phyloP scores from a whole-genome alignment of 2,329 filamentous ascomycete species.

The Claviceps pazoutovae region DNA sequence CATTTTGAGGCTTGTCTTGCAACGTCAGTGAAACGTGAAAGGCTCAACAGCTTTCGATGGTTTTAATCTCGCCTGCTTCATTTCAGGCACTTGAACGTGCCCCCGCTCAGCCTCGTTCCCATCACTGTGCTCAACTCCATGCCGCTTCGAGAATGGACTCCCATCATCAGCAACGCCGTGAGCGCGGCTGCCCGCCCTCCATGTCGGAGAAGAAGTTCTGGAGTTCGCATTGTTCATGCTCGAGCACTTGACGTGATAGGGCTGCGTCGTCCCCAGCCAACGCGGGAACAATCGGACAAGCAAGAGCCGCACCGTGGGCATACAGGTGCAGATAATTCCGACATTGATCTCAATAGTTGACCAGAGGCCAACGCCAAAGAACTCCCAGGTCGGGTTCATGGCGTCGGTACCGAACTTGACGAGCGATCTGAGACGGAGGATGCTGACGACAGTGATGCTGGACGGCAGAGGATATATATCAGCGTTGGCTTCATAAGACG shows the following conservation, averaged over 20 bases:
- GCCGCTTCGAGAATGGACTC: no score
- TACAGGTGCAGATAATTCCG: constrained; percentile 11
- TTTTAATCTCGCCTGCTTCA: no score
- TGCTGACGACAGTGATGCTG: constrained; percentile 14
- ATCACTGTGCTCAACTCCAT: no score
- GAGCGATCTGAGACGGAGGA: constrained; percentile 11
- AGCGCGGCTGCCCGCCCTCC: neutral
- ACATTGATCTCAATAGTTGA: constrained; percentile 14
- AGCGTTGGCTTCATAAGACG: no score
- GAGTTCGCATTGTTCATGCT: neutral
- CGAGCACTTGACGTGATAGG: neutral
- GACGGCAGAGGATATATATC: neutral
- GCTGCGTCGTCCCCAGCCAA: neutral
- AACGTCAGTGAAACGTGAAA: no score
- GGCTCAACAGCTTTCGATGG: no score
- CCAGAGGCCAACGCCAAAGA: constrained; percentile 13
- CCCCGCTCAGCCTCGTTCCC: no score
- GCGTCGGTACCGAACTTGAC: constrained; percentile 10
- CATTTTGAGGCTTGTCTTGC: no score
- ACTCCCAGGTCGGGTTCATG: constrained; percentile 14
- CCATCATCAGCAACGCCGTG: neutral
- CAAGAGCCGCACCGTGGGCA: constrained; percentile 13
- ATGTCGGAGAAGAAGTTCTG: neutral
- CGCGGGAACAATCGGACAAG: constrained; percentile 7
- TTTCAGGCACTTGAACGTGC: no score